Conservation (phyloP, 2,329 filamentous ascomycete species). For the Penicillium vulpinum region DNA sequence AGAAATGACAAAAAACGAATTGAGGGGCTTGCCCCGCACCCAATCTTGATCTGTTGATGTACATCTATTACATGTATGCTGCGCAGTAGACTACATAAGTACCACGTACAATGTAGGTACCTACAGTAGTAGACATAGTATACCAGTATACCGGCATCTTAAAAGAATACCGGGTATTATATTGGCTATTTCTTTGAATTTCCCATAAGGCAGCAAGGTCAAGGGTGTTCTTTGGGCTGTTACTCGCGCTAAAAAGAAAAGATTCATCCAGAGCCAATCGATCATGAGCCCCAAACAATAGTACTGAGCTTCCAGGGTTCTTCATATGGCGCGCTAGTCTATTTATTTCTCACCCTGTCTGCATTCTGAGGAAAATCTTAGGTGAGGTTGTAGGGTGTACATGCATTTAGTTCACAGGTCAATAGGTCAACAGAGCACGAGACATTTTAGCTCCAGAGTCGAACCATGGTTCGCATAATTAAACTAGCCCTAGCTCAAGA, state of each 20-base stretch:
- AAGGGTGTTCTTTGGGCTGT: constrained; percentile 7
- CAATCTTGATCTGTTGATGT: constrained; percentile 3
- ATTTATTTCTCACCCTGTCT: background rate
- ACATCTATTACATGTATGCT: constrained; percentile 1
- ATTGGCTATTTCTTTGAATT: too few relatives aligned
- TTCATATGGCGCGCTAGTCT: background rate
- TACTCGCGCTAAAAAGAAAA: constrained; percentile 13
- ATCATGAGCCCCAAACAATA: constrained; percentile 10
- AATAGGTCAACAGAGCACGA: background rate
- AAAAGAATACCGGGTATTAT: too few relatives aligned
- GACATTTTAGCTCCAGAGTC: background rate
- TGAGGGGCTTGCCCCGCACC: constrained; percentile 2
- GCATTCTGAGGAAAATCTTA: background rate
- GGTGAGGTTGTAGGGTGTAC: background rate
- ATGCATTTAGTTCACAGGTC: background rate
- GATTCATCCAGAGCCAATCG: constrained; percentile 28
- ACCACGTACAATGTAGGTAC: background rate
- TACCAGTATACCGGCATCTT: background rate
- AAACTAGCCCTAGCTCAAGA: background rate
- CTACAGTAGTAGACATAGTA: constrained; percentile 4
- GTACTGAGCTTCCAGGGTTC: constrained; percentile 4
- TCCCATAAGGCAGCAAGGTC: constrained; percentile 12
- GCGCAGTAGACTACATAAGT: constrained; percentile 2
- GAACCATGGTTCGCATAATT: constrained; percentile 7
- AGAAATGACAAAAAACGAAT: background rate